Evolutionary conservation across 2,329 filamentous ascomycete species (phyloP).

Genomic region (Botrytis aclada): DNA sequence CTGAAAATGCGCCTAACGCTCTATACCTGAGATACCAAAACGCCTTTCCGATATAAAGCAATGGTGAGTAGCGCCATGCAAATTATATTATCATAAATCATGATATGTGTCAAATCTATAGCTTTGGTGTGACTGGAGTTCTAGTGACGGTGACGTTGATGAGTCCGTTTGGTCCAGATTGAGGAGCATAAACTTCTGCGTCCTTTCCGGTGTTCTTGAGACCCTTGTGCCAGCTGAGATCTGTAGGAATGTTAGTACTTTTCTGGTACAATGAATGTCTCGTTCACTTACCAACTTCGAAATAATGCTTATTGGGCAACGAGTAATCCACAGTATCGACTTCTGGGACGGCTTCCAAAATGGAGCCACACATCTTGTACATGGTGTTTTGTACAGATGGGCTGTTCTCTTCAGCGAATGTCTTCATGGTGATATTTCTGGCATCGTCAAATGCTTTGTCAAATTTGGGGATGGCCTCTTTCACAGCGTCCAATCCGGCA

Average conservation of each 20-base stretch:
- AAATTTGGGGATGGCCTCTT: conserved; percentile 63
- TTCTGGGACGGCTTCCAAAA: conserved; percentile 71
- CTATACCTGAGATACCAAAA: conserved; percentile 5
- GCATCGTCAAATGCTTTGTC: conserved; percentile 75
- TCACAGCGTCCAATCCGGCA: conserved; percentile 62
- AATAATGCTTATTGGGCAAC: conserved; percentile 98
- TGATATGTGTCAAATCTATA: conserved; percentile 25
- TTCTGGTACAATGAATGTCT: background rate
- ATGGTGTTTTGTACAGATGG: conserved; percentile 95
- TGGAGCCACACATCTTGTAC: conserved; percentile 96
- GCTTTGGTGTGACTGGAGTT: conserved; percentile 27
- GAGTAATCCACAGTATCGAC: conserved; percentile 74
- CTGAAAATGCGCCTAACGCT: conserved; percentile 7
- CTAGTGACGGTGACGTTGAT: conserved; percentile 89
- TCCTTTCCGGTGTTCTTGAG: conserved; percentile 93
- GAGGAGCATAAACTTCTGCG: conserved; percentile 91
- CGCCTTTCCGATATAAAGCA: conserved; percentile 8
- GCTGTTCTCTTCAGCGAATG: conserved; percentile 85
- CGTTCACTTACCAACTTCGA: conserved; percentile 73
- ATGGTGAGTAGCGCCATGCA: background rate
- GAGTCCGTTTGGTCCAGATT: conserved; percentile 88
- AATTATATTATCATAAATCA: background rate
- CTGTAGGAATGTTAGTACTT: conserved; percentile 45
- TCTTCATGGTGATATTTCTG: conserved; percentile 82
- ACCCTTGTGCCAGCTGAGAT: conserved; percentile 95